Conservation (phyloP, 129 eudicot species). For the Helianthus annuus region HanXRQr2.0-SUNRISE NC_035436.2:184138855-184139354, state of each 20-base stretch:
- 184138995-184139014: slow-evolving; percentile 41
- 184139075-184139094: slow-evolving; percentile 38
- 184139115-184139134: slow-evolving; percentile 45
- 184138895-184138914: slow-evolving; percentile 36
- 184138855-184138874: not conserved
- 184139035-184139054: slow-evolving; percentile 24
- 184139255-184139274: too few relatives aligned
- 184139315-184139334: not conserved
- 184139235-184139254: too few relatives aligned
- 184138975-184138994: slow-evolving; percentile 42
- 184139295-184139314: too few relatives aligned
- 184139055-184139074: slow-evolving; percentile 31
- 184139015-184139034: slow-evolving; percentile 35
- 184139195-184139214: too few relatives aligned
- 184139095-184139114: slow-evolving; percentile 60
- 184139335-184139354: too few relatives aligned
- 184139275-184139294: too few relatives aligned
- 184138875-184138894: slow-evolving; percentile 16
- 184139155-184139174: too few relatives aligned
- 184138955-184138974: slow-evolving; percentile 38
- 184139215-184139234: too few relatives aligned
- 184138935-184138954: slow-evolving; percentile 29
- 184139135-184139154: not conserved
- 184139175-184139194: too few relatives aligned
- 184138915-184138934: slow-evolving; percentile 41